Evolutionary conservation across 768 basidiomycete genomes (phyloP).

Genomic region (Lactarius akahatsu): DNA sequence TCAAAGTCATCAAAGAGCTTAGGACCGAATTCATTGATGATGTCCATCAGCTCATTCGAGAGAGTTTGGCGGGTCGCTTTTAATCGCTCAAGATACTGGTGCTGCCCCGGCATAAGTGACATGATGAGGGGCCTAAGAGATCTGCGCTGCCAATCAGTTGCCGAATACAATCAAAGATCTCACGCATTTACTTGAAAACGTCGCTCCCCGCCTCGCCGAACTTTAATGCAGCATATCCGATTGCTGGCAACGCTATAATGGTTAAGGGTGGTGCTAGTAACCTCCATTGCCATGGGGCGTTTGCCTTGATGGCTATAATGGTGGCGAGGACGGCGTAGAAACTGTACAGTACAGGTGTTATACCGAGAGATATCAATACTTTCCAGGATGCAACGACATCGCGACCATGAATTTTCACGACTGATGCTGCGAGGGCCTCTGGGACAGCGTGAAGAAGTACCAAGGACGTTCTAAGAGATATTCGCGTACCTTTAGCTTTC

Average conservation of each 20-base stretch:
- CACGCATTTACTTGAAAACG: constrained; percentile 77
- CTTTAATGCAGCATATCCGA: constrained; percentile 90
- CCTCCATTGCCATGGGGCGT: constrained; percentile 59
- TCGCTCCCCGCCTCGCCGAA: constrained; percentile 98
- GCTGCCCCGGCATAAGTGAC: constrained; percentile 85
- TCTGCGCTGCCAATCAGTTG: constrained; percentile 41
- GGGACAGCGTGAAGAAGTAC: constrained; percentile 19
- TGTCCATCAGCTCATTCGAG: constrained; percentile 76
- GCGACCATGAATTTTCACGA: constrained; percentile 88
- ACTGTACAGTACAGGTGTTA: constrained; percentile 81
- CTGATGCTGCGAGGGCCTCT: constrained; percentile 95
- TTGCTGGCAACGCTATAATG: constrained; percentile 69
- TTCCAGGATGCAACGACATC: constrained; percentile 98
- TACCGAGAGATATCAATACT: constrained; percentile 84
- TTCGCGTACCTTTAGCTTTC: constrained; percentile 75
- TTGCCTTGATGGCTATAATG: constrained; percentile 62
- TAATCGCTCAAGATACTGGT: constrained; percentile 71
- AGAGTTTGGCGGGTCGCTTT: constrained; percentile 70
- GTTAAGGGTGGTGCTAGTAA: constrained; percentile 76
- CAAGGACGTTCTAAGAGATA: not conserved
- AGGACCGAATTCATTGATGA: constrained; percentile 88
- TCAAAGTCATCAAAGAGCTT: constrained; percentile 85
- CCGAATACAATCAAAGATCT: constrained; percentile 9
- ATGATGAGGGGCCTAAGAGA: constrained; percentile 90
- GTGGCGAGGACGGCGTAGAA: constrained; percentile 81